Evolutionary conservation across 2,329 filamentous ascomycete genomes (phyloP), one percentile per base, ranked within the genome.

Genomic region (Alternaria triticina): DNA sequence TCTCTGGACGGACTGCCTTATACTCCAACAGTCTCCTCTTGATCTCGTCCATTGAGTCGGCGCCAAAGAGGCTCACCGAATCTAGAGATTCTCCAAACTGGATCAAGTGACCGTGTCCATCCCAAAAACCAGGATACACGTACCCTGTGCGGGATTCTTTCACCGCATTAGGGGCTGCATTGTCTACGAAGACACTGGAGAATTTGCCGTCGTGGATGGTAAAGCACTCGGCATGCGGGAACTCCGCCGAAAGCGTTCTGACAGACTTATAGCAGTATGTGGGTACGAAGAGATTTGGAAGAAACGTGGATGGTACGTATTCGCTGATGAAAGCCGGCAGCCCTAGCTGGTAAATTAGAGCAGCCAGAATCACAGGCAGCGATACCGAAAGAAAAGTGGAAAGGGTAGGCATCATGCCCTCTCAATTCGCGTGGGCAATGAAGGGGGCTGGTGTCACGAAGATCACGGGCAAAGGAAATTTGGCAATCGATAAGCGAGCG

Each of bases 71-170:
- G 69, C 89, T 85, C 0, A 89, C 89, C 5, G 88, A 89, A 70
- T 89, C 86, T 40, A 91, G 79, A 70, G 90, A 89, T 77, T 91
- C 89, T 54, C 88, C 90, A 74, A 90, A 91, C 69, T 86, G 85
- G 17, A 89, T 74, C 51, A 92, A 79, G 73, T 92, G 90, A 0
- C 88, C 90, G 74, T 92, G 90, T 0, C 89, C 89, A 67, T 92
- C 90, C 86, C 89, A 91, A 2, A 92, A 81, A 0, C 90, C 90
- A 0, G 90, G 90, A 25, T 91, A 86, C 2, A 86, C 89, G 68
- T 87, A 84, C 0, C 88, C 88, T 6, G 77, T 68, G 15, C 71
- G 71, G 22, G 61, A 66, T 12, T 81, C 28, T 25, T 30, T 50
- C 20, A 22, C 36, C 12, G 28, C 15, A 28, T 49, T 22, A 36